Base-by-base conservation (phyloP, 176 grass and related monocot species). In the Lolium rigidum region DNA sequence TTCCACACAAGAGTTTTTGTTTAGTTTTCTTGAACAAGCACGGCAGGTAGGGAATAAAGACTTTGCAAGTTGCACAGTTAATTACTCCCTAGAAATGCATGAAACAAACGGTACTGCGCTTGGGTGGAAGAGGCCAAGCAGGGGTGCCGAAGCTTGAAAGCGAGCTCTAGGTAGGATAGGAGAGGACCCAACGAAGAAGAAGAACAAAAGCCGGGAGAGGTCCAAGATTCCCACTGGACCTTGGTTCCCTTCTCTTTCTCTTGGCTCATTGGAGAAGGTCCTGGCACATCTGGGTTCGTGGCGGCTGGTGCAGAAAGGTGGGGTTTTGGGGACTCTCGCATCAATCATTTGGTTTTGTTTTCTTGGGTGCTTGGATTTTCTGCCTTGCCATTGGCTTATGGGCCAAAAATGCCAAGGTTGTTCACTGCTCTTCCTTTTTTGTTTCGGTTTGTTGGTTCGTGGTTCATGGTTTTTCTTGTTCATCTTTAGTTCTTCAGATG, bases 71-170 rank as follows among this genome's bases (percentile, higher is more conserved):
- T 80, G 66, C 69, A 41, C 9, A n/a, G 17, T 76, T 62, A 50
- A 87, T 80, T 84, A 68, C 70, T 48, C 58, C 31, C 15, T 55
- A 14, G 0, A 26, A 82, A 86, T 54, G 49, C 4, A 44, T 0
- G 56, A 58, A 83, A 59, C 56, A 64, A 82, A 86, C 71, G 5
- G 31, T 66, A 39, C 48, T 80, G 70, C 24, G 64, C 56, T 77
- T 74, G 47, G 24, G 88, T 18, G 11, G 14, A 46, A 82, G 79
- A 59, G 59, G 79, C 78, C 72, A 70, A 50, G 70, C 84, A 87
- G 66, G 57, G 28, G 80, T 31, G 84, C 55, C 25, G 56, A 83
- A 84, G 18, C 65, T 57, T 79, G 73, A 84, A 87, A 90, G 85
- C 66, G 76, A 84, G 85, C 89, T 87, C 74, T 46, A 9, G 8